phyloP scores from a whole-genome alignment of 2,329 filamentous ascomycete species.

The Fusarium beomiforme region DNA sequence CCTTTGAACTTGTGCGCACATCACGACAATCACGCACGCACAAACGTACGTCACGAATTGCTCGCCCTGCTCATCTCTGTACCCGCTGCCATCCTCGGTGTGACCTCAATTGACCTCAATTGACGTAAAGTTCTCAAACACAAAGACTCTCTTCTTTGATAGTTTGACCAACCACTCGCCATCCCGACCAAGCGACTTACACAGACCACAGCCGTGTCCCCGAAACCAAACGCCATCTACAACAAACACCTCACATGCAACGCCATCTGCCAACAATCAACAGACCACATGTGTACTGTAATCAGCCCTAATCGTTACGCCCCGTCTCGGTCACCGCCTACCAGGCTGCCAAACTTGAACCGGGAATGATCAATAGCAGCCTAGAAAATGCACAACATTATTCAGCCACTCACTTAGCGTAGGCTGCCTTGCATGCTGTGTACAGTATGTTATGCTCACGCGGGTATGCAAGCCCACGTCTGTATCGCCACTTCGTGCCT shows the following conservation, averaged over 20 bases:
- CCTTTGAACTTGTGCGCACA: background rate
- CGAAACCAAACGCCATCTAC: background rate
- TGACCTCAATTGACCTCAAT: too few species aligned
- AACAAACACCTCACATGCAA: constrained; percentile 15
- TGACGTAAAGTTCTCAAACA: constrained; percentile 10
- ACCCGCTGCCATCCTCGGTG: background rate
- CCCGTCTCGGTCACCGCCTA: background rate
- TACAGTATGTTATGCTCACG: background rate
- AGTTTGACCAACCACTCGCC: constrained; percentile 11
- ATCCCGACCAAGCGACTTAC: constrained; percentile 21
- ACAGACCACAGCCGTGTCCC: constrained; percentile 10
- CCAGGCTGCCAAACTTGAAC: constrained; percentile 7
- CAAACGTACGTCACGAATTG: background rate
- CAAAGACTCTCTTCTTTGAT: background rate
- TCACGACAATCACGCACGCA: constrained; percentile 1
- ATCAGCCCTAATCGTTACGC: constrained; percentile 10
- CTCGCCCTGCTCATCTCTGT: constrained; percentile 10
- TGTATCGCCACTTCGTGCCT: constrained; percentile 26
- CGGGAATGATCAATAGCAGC: constrained; percentile 6
- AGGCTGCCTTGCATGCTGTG: constrained; percentile 16
- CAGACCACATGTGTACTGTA: constrained; percentile 1
- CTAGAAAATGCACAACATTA: constrained; percentile 10
- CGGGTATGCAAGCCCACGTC: constrained; percentile 1
- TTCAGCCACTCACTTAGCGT: background rate
- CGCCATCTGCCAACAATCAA: constrained; percentile 7